Base-by-base conservation (phyloP, 352 stramenopile genomes). In the Globisporangium ultimum region DNA sequence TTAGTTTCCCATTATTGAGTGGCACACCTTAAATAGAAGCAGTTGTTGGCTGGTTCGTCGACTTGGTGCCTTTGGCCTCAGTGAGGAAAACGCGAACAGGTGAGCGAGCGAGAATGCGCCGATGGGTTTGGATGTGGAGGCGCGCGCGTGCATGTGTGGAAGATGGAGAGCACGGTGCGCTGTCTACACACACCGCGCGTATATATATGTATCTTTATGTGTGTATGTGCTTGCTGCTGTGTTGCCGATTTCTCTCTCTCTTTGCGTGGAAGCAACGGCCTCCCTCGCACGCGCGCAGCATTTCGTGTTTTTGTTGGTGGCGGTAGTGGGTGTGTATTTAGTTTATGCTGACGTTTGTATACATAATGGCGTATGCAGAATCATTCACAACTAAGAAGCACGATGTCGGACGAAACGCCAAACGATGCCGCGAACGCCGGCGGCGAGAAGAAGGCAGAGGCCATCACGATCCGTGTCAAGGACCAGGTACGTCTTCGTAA, bases 381-480 rank as follows among this genome's bases (percentile, higher is more conserved):
- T 28, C 24, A 52, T 52, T 34, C 24, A 60, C 50, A 12, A 17
- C 15, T 22, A 57, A 40, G 28, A 36, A 6, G 28, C 36, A 70
- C 24, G 53, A 89, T 90, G 80, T 79, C 80, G 48, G 78, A 93
- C 14, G 72, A 93, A 63, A 71, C 62, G 15, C 58, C 74, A 48
- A 73, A 84, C 57, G 79, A 87, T 49, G 53, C 60, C 24, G 55
- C 40, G 8, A 76, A 78, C 61, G 67, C 63, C 21, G 78, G 70
- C 41, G 79, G 92, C 21, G 81, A 91, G 80, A 92, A 94, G 77
- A 91, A 92, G 78, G 68, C 80, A 32, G 84, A 93, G 56, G 77
- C 84, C 60, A 95, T 95, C 67, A 95, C 85, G 20, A 95, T 95
- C 68, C 83, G 85, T 60, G 85, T 95, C 20, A 95, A 95, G 72